Evolutionary conservation across 345 rosid genomes (phyloP), one percentile per base, ranked within the genome.

Genomic region (Combretum micranthum): DNA sequence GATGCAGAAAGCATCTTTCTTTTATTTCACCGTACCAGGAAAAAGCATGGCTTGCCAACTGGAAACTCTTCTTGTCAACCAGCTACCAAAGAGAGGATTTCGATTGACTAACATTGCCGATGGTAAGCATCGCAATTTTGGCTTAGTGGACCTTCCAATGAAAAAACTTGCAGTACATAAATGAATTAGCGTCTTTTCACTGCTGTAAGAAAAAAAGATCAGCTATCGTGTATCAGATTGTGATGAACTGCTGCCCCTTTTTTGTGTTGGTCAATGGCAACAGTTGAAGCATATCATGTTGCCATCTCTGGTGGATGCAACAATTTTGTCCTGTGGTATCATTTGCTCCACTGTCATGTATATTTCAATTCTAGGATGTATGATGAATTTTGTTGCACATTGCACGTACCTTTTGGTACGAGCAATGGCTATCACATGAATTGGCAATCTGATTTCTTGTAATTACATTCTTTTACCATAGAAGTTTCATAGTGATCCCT

Each of bases 51-150:
- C 96, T 39, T 90, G 97, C 72, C 94, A 81, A 72, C 72, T 93
- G 26, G 99, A 93, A 76, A 93, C 99, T 16, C 94, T 93, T 62
- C 80, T 93, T 53, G 80, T 93, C 69, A 87, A 93, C 78, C 96
- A 89, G 72, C 88, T 89, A 44, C 77, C 72, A 5, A 65, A 60
- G 20, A 83, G 62, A 44, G 97, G 97, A 45, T 93, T 77, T 70
- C 56, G 66, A 20, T 71, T 93, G 47, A 66, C 86, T 26, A 93
- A 87, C 56, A 42, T 83, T 44, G 86, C 94, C 4, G 99, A 93
- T 64, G 97, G 97, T n/a, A 86, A 79, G 75, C 99, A 93, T 65
- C 76, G 93, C 46, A 86, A 93, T 60, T 93, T 93, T 21, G 94
- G 97, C 56, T 68, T 94, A 15, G 50, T 75, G 11, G 74, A 56